These are phyloP conservation scores for Proliferodiscus dingleyae DNA, from an alignment of 2,329 filamentous ascomycete genomes.

Conservation along the genomic window DNA sequence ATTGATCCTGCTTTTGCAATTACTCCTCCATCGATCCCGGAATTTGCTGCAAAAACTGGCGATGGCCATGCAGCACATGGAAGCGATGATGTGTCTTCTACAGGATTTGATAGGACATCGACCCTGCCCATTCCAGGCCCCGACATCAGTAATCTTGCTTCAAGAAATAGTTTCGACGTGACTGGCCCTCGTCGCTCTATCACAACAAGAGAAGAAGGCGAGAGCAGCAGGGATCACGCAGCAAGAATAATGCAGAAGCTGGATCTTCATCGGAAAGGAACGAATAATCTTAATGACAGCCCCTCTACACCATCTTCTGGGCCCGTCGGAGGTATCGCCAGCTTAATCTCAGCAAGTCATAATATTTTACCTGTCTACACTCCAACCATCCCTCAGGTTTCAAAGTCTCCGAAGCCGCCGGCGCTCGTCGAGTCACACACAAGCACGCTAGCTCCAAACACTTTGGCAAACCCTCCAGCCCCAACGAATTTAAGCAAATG, in stretches of 20 bases:
- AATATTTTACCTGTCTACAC: constrained; percentile 66
- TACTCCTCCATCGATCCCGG: constrained; percentile 78
- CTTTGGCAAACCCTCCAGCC: constrained; percentile 76
- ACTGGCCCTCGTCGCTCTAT: constrained; percentile 44
- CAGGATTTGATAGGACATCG: constrained; percentile 52
- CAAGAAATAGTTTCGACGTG: constrained; percentile 71
- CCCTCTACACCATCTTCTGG: constrained; percentile 37
- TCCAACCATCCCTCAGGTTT: constrained; percentile 28
- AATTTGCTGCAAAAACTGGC: constrained; percentile 77
- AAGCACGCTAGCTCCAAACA: constrained; percentile 72
- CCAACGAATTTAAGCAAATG: constrained; percentile 82
- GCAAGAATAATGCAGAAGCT: constrained; percentile 89
- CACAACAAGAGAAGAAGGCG: constrained; percentile 62
- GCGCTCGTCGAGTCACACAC: constrained; percentile 41
- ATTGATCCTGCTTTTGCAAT: constrained; percentile 83
- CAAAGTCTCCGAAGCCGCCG: constrained; percentile 30
- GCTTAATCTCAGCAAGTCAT: constrained; percentile 80
- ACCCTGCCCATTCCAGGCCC: constrained; percentile 61
- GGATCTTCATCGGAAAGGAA: constrained; percentile 78
- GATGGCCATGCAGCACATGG: constrained; percentile 52
- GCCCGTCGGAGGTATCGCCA: constrained; percentile 67
- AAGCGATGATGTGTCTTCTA: constrained; percentile 42
- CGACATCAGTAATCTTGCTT: constrained; percentile 41
- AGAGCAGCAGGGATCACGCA: constrained; percentile 74
- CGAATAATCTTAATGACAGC: constrained; percentile 39